A percentile compares a stretch with the other conserved stretches of the same genome.
Evolutionary conservation across 2,329 filamentous ascomycete species (phyloP).

Genomic region (Ophidiomyces ophidiicola): DNA sequence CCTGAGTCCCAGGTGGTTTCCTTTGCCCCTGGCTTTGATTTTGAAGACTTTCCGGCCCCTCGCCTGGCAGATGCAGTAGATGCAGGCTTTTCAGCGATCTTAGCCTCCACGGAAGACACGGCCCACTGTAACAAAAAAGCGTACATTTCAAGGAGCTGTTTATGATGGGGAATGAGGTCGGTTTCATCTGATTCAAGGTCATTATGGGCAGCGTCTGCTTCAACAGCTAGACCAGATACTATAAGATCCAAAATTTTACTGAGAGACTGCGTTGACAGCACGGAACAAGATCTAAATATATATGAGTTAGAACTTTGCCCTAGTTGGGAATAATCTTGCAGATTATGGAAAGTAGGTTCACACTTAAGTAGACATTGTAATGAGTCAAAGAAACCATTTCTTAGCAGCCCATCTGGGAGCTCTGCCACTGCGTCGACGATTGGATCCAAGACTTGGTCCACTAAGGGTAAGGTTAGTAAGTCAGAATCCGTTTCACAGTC

Average conservation of each 20-base stretch:
- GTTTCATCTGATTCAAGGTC: conserved; percentile 89
- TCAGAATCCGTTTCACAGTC: conserved; percentile 92
- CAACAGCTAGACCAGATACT: conserved; percentile 70
- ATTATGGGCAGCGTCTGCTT: conserved; percentile 72
- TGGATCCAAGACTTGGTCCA: conserved; percentile 78
- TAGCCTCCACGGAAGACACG: conserved; percentile 83
- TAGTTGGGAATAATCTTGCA: conserved; percentile 19
- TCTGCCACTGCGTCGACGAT: conserved; percentile 88
- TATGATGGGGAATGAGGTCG: conserved; percentile 73
- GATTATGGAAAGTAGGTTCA: conserved; percentile 41
- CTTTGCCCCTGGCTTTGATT: conserved; percentile 54
- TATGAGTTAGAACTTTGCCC: conserved; percentile 52
- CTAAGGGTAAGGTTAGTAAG: conserved; percentile 59
- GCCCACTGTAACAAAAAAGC: conserved; percentile 93
- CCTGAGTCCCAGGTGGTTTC: conserved; percentile 82
- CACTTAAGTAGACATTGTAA: conserved; percentile 95
- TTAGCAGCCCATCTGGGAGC: conserved; percentile 75
- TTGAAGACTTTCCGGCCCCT: conserved; percentile 62
- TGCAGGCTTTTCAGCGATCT: conserved; percentile 79
- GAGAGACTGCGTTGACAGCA: conserved; percentile 66
- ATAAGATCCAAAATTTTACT: conserved; percentile 89
- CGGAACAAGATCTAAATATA: conserved; percentile 64
- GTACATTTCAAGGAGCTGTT: conserved; percentile 83
- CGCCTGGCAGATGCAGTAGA: conserved; percentile 57
- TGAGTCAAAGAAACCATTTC: conserved; percentile 73